A percentile compares a stretch with the other conserved stretches of the same genome.
Evolutionary conservation across 768 basidiomycete genomes (phyloP).

Genomic region (Filobasidium floriforme): DNA sequence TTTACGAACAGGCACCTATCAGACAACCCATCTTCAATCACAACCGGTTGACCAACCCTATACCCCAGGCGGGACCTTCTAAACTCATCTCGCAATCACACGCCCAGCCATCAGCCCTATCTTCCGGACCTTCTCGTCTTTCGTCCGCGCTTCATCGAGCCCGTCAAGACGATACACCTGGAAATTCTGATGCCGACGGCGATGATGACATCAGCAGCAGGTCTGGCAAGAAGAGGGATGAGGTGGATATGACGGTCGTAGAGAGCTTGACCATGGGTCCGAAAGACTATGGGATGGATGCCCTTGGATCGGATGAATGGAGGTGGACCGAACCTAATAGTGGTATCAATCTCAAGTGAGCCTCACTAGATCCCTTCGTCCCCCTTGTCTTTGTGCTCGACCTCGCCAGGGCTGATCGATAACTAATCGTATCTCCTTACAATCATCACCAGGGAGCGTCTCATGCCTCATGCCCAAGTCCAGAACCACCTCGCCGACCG

Average conservation of each 20-base stretch:
- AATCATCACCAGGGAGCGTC: conserved; percentile 55
- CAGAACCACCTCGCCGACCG: conserved; percentile 73
- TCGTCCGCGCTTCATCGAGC: neutral
- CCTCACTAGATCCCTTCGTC: conserved; percentile 21
- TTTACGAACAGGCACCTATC: neutral
- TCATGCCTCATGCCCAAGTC: conserved; percentile 64
- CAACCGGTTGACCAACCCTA: neutral
- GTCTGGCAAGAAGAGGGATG: conserved; percentile 26
- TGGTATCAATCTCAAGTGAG: conserved; percentile 72
- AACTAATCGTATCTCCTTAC: neutral
- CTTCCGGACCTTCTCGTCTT: neutral
- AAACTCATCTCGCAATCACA: neutral
- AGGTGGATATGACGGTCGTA: conserved; percentile 51
- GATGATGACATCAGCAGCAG: neutral
- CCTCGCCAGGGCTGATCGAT: no score
- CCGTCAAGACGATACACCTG: neutral
- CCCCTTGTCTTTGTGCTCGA: neutral
- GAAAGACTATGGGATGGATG: conserved; percentile 58
- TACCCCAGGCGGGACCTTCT: neutral
- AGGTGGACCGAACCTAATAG: conserved; percentile 82
- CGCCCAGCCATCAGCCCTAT: neutral
- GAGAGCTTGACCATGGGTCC: conserved; percentile 75
- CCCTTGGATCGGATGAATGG: conserved; percentile 67
- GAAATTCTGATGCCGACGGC: neutral
- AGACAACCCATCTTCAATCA: neutral